Evolutionary conservation across 306 rosid species (phyloP).

Genomic region (Trifolium repens): DNA sequence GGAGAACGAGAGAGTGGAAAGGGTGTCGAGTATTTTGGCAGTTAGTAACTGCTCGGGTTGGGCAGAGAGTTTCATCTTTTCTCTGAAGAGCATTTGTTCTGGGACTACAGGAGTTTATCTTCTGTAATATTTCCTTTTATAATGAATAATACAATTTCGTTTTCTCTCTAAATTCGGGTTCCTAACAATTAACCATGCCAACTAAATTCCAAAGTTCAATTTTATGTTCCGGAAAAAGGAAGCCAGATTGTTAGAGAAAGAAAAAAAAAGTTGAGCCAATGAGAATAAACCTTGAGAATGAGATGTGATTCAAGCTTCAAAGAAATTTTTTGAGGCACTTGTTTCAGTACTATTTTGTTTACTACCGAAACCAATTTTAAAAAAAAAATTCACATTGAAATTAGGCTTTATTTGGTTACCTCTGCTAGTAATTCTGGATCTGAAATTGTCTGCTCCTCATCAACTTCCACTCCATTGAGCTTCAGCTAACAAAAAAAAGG

Average conservation of each 20-base stretch:
- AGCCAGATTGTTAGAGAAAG: neutral
- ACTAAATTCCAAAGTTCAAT: conserved; percentile 14
- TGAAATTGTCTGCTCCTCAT: conserved; percentile 86
- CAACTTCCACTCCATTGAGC: conserved; percentile 75
- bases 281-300: conserved; percentile 2
- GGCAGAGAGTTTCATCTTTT: too few species aligned
- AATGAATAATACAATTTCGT: too few species aligned
- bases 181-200: neutral
- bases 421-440: conserved; percentile 73
- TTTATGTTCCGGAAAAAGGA: neutral
- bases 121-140: too few species aligned
- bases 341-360: conserved; percentile 11
- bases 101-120: too few species aligned
- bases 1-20: too few species aligned
- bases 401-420: conserved; percentile 55
- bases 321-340: conserved; percentile 9
- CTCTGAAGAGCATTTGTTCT: too few species aligned
- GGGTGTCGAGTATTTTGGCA: too few species aligned
- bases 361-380: neutral
- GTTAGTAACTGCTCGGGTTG: too few species aligned
- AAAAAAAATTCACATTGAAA: conserved; percentile 2
- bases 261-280: neutral
- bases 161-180: too few species aligned
- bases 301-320: conserved; percentile 25
- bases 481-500: conserved; percentile 59